phyloP scores from a whole-genome alignment of 2,329 filamentous ascomycete genomes.

The Fusarium beomiforme region DNA sequence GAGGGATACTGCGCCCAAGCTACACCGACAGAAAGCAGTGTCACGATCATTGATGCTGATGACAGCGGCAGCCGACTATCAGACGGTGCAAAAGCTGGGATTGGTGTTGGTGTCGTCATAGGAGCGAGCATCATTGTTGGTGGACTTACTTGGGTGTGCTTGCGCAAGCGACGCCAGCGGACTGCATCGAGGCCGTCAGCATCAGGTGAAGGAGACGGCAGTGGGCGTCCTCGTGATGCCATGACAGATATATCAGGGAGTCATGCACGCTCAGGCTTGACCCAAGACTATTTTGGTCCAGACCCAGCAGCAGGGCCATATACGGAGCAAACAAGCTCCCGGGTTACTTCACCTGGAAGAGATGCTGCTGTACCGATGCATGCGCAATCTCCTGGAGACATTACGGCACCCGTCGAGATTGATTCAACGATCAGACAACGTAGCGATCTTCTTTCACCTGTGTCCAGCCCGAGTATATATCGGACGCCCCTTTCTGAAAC shows the following conservation, averaged over 20 bases:
- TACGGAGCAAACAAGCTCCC: slow-evolving; percentile 49
- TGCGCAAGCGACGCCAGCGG: slow-evolving; percentile 49
- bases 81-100: slow-evolving; percentile 63
- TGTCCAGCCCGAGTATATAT: slow-evolving; percentile 32
- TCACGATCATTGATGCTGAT: slow-evolving; percentile 44
- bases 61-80: slow-evolving; percentile 49
- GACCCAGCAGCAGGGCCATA: slow-evolving; percentile 58
- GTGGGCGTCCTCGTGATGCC: slow-evolving; percentile 35
- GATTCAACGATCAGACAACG: slow-evolving; percentile 48
- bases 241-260: slow-evolving; percentile 49
- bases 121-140: slow-evolving; percentile 56
- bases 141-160: slow-evolving; percentile 58
- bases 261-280: slow-evolving; percentile 46
- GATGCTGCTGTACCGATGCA: slow-evolving; percentile 54
- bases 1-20: slow-evolving; percentile 53
- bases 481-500: slow-evolving; percentile 41
- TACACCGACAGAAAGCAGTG: slow-evolving; percentile 47
- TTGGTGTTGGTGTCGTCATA: slow-evolving; percentile 63
- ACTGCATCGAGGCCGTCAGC: slow-evolving; percentile 17
- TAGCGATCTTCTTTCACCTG: slow-evolving; percentile 30
- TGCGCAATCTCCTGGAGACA: slow-evolving; percentile 61
- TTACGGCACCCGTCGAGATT: slow-evolving; percentile 64
- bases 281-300: slow-evolving; percentile 57
- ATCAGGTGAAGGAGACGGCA: slow-evolving; percentile 29
- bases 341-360: slow-evolving; percentile 46